phyloP scores from a whole-genome alignment of 1,284 basidiomycete genomes.

The Cutaneotrichosporon cavernicola region DNA sequence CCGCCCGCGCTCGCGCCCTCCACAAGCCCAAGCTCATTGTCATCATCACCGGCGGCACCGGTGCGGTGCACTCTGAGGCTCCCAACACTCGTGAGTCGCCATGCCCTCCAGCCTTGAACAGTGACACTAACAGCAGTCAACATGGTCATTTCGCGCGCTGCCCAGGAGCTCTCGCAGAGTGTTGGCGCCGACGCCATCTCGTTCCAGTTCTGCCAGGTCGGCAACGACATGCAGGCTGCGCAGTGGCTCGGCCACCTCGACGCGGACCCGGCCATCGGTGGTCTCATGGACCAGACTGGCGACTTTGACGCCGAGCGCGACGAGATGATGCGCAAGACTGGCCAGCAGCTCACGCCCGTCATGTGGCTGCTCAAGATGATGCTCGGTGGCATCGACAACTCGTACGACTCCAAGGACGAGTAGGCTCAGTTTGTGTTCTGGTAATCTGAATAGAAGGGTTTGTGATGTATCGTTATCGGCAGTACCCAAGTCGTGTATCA shows the following conservation, averaged over 20 bases:
- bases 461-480: constrained; percentile 4
- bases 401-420: constrained; percentile 24
- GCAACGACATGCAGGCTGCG: constrained; percentile 18
- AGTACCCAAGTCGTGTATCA: too few relatives aligned
- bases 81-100: constrained; percentile 13
- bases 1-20: constrained; percentile 44
- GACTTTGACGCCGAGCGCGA: constrained; percentile 21
- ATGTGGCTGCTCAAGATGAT: constrained; percentile 28
- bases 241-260: constrained; percentile 20
- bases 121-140: constrained; percentile 12
- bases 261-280: constrained; percentile 19
- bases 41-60: constrained; percentile 45
- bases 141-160: constrained; percentile 15
- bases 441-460: neutral
- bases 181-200: constrained; percentile 20
- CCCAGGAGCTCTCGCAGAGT: constrained; percentile 16
- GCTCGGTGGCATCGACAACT: constrained; percentile 25
- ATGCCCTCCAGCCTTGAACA: too few relatives aligned
- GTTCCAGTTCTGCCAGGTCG: constrained; percentile 25
- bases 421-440: neutral
- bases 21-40: constrained; percentile 55
- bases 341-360: constrained; percentile 20
- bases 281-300: constrained; percentile 20
- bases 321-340: constrained; percentile 23
- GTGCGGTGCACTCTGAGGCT: constrained; percentile 15